Evolutionary conservation across 2,329 filamentous ascomycete species (phyloP).

Genomic region (Clonostachys chloroleuca): DNA sequence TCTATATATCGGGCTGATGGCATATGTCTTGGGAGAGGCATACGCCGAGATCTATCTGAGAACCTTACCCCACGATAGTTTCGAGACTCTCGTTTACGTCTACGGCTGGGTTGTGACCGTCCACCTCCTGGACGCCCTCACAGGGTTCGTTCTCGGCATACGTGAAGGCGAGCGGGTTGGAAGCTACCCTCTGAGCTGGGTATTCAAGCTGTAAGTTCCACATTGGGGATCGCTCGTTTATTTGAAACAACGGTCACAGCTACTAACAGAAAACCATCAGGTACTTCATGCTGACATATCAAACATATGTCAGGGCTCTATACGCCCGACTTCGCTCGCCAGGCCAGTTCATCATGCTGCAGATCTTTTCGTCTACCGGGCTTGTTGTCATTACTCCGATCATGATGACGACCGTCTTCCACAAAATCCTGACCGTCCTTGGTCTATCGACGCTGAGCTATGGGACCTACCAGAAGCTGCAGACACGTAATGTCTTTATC

Average conservation of each 20-base stretch:
- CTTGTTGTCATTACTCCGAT: conserved; percentile 61
- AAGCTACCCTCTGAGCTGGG: conserved; percentile 66
- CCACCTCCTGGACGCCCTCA: conserved; percentile 58
- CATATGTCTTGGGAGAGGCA: conserved; percentile 64
- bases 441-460: conserved; percentile 56
- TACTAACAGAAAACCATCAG: conserved; percentile 22
- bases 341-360: conserved; percentile 60
- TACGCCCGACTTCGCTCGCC: conserved; percentile 65
- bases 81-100: conserved; percentile 65
- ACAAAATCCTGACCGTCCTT: conserved; percentile 48
- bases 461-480: conserved; percentile 60
- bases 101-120: conserved; percentile 68
- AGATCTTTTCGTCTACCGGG: conserved; percentile 57
- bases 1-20: conserved; percentile 56
- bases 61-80: conserved; percentile 60
- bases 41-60: conserved; percentile 66
- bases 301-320: conserved; percentile 65
- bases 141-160: conserved; percentile 63
- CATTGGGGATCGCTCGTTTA: neutral
- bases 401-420: conserved; percentile 56
- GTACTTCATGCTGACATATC: conserved; percentile 66
- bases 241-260: neutral
- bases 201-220: conserved; percentile 56
- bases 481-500: conserved; percentile 63
- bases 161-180: conserved; percentile 63